Conservation (phyloP, 2,329 filamentous ascomycete species). For the Mycogone perniciosa region DNA sequence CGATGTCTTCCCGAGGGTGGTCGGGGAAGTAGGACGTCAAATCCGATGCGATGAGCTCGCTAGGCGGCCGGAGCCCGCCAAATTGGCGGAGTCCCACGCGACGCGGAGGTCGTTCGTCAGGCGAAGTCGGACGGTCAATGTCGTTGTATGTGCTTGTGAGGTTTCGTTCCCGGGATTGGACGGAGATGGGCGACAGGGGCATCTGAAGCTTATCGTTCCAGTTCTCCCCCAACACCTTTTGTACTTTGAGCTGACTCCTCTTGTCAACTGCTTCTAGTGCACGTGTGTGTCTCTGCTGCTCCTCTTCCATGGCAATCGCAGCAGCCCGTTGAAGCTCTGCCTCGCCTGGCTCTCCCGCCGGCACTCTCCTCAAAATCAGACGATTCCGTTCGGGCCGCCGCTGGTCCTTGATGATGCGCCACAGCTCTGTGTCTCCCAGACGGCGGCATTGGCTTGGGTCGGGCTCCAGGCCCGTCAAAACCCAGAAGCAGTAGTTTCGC, state of each 20-base stretch:
- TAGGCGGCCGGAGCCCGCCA: conserved; percentile 86
- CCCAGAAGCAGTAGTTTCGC: conserved; percentile 95
- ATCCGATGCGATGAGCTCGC: conserved; percentile 95
- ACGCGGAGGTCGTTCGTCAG: conserved; percentile 38
- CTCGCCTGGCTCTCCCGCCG: conserved; percentile 79
- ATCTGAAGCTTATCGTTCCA: conserved; percentile 76
- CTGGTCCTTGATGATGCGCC: conserved; percentile 83
- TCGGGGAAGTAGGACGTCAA: conserved; percentile 96
- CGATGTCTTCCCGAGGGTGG: conserved; percentile 88
- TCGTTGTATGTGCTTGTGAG: conserved; percentile 53
- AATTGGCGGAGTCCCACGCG: conserved; percentile 67
- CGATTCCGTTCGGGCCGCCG: conserved; percentile 81
- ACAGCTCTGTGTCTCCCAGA: conserved; percentile 78
- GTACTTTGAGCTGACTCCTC: conserved; percentile 78
- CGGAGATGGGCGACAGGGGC: conserved; percentile 76
- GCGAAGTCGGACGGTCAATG: conserved; percentile 49
- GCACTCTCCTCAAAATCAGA: conserved; percentile 87
- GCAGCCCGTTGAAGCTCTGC: conserved; percentile 83
- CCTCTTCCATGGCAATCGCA: conserved; percentile 83
- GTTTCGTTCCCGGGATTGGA: conserved; percentile 62
- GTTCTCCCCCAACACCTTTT: conserved; percentile 81
- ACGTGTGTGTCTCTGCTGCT: conserved; percentile 62
- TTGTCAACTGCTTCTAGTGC: conserved; percentile 60
- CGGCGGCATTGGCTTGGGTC: conserved; percentile 75
- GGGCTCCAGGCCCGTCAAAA: conserved; percentile 77